Percentiles rank a stretch among this genome's conserved stretches.
phyloP scores from a whole-genome alignment of 345 rosid species.

The Lepidium aucheri region DNA sequence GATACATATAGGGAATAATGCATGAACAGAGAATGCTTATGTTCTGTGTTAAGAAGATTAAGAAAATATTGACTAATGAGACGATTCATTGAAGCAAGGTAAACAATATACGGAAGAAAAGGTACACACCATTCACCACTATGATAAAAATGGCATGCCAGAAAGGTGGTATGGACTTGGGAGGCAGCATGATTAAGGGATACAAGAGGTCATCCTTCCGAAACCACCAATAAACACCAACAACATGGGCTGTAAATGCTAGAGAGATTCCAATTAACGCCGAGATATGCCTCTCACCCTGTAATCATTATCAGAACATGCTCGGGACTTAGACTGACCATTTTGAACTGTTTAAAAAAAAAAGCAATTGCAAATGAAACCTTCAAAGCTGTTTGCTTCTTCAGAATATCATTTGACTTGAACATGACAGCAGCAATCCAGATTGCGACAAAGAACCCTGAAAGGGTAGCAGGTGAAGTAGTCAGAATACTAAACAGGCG shows the following conservation, averaged over 20 bases:
- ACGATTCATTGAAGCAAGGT: no score
- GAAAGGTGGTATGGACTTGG: conserved; percentile 92
- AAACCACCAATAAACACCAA: conserved; percentile 96
- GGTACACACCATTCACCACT: conserved; percentile 78
- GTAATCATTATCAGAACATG: conserved; percentile 29
- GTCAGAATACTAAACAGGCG: background rate
- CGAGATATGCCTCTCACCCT: conserved; percentile 96
- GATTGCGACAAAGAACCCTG: conserved; percentile 96
- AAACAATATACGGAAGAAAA: background rate
- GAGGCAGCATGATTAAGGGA: conserved; percentile 95
- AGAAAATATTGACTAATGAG: background rate
- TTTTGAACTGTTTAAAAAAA: background rate
- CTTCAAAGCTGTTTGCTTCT: conserved; percentile 97
- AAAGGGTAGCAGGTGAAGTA: background rate
- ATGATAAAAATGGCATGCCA: conserved; percentile 97
- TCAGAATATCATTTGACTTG: conserved; percentile 92
- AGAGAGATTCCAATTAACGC: conserved; percentile 63
- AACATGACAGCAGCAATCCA: conserved; percentile 98
- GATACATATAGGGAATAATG: background rate
- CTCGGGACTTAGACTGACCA: conserved; percentile 9
- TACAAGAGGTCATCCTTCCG: conserved; percentile 77
- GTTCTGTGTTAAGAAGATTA: background rate
- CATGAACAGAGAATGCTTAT: background rate
- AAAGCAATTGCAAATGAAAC: conserved; percentile 24
- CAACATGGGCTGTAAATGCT: conserved; percentile 64